These are phyloP conservation scores for Sphaerobolus stellatus DNA, from an alignment of 1,284 basidiomycete species.

Conservation along the genomic window DNA sequence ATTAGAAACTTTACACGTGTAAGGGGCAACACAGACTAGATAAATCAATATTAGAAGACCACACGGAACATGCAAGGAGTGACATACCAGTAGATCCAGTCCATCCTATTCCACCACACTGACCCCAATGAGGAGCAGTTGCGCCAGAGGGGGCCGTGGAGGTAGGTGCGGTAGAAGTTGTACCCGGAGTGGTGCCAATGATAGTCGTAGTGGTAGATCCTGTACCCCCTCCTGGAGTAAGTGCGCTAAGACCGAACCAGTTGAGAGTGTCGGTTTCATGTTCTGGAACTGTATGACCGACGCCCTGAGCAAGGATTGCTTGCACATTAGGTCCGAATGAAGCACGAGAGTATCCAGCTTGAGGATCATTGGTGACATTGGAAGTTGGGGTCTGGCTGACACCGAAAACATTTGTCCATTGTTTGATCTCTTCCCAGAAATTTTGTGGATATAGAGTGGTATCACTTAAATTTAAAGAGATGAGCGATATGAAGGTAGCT, in stretches of 20 bases:
- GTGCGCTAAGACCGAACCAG: slow-evolving; percentile 39
- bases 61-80: too few relatives aligned
- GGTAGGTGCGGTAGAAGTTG: slow-evolving; percentile 3
- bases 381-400: slow-evolving; percentile 39
- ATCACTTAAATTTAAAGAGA: slow-evolving; percentile 32
- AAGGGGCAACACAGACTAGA: too few relatives aligned
- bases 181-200: not conserved
- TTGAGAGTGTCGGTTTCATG: slow-evolving; percentile 37
- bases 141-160: not conserved
- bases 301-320: slow-evolving; percentile 42
- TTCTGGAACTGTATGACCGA: slow-evolving; percentile 46
- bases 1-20: too few relatives aligned
- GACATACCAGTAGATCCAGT: too few relatives aligned
- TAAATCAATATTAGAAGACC: too few relatives aligned
- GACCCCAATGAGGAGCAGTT: not conserved
- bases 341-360: slow-evolving; percentile 42
- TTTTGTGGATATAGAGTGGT: slow-evolving; percentile 51
- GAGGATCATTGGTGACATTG: slow-evolving; percentile 38
- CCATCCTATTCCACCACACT: slow-evolving; percentile 2
- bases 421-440: slow-evolving; percentile 50
- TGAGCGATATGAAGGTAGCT: not conserved
- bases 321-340: slow-evolving; percentile 48
- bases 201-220: not conserved
- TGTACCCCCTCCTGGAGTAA: too few relatives aligned
- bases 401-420: slow-evolving; percentile 50